Conservation (phyloP, 495 filamentous ascomycete species). For the Beverwykella pulmonaria region DNA sequence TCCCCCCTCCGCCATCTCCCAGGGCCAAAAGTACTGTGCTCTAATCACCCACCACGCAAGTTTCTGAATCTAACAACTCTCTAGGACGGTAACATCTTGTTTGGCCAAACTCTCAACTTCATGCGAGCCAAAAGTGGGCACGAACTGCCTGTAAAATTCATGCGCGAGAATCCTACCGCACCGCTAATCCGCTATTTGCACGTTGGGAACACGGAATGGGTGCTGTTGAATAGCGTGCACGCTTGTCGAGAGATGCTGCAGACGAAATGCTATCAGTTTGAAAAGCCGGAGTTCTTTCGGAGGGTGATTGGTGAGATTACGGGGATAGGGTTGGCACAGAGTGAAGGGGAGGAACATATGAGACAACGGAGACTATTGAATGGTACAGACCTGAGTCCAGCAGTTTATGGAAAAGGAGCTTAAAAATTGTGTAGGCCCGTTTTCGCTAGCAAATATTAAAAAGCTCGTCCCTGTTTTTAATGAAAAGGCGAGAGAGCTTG, state of each 20-base stretch:
- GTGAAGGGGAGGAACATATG: slow-evolving; percentile 84
- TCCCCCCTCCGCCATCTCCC: too few species aligned
- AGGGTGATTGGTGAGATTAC: slow-evolving; percentile 62
- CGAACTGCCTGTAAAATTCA: too few species aligned
- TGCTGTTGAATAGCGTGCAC: slow-evolving; percentile 67
- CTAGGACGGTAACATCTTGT: too few species aligned
- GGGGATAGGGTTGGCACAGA: slow-evolving; percentile 74
- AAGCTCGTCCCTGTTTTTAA: slow-evolving; percentile 22
- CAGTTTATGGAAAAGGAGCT: neutral
- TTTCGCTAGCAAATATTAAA: slow-evolving; percentile 12
- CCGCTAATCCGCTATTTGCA: slow-evolving; percentile 77
- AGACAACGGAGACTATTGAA: slow-evolving; percentile 27
- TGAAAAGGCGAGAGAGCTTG: neutral
- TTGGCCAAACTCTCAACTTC: too few species aligned
- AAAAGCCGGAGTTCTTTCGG: slow-evolving; percentile 65
- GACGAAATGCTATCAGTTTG: slow-evolving; percentile 75
- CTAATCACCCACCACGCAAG: too few species aligned
- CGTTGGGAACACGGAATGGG: slow-evolving; percentile 67
- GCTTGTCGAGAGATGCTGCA: slow-evolving; percentile 58
- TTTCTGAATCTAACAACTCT: too few species aligned
- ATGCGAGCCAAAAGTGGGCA: too few species aligned
- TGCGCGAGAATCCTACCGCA: slow-evolving; percentile 70
- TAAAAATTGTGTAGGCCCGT: neutral
- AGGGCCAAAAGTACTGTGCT: too few species aligned
- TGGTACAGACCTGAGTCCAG: neutral